Conservation (phyloP, 164 flowering plant genomes). For the Nelumbo lutea region DNA sequence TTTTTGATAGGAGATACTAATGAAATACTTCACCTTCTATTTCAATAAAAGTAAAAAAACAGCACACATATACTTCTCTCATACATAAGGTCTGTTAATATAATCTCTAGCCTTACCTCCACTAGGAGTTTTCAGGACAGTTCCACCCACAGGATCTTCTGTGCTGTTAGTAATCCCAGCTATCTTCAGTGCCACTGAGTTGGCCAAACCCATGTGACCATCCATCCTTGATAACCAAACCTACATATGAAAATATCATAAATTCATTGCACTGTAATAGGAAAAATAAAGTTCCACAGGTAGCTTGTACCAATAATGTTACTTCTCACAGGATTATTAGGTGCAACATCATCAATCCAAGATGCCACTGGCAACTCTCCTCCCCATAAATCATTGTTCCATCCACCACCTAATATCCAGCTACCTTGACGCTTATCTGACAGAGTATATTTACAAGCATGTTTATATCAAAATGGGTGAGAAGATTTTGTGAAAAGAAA, state of each 20-base stretch:
- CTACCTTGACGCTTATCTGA: slow-evolving; percentile 51
- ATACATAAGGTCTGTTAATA: background rate
- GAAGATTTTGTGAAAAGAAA: background rate
- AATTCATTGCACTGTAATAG: background rate
- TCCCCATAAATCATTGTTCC: slow-evolving; percentile 97
- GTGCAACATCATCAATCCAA: slow-evolving; percentile 86
- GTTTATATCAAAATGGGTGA: background rate
- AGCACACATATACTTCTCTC: too few species aligned
- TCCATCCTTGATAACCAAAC: slow-evolving; percentile 89
- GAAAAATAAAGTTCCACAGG: background rate
- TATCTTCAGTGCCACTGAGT: slow-evolving; percentile 59
- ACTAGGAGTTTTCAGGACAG: slow-evolving; percentile 40
- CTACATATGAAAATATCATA: slow-evolving; percentile 28
- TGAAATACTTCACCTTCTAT: too few species aligned
- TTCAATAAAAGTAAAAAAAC: too few species aligned
- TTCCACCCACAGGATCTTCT: slow-evolving; percentile 79
- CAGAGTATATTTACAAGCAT: background rate
- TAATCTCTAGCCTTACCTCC: slow-evolving; percentile 48
- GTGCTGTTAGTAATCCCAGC: slow-evolving; percentile 61
- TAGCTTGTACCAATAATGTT: background rate
- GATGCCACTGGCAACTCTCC: slow-evolving; percentile 72
- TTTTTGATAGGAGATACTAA: too few species aligned
- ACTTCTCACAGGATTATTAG: slow-evolving; percentile 72
- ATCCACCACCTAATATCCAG: slow-evolving; percentile 96
- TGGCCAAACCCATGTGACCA: slow-evolving; percentile 98